Base-by-base conservation (phyloP, 2,329 filamentous ascomycete species). In the Trichoderma sp. region DNA sequence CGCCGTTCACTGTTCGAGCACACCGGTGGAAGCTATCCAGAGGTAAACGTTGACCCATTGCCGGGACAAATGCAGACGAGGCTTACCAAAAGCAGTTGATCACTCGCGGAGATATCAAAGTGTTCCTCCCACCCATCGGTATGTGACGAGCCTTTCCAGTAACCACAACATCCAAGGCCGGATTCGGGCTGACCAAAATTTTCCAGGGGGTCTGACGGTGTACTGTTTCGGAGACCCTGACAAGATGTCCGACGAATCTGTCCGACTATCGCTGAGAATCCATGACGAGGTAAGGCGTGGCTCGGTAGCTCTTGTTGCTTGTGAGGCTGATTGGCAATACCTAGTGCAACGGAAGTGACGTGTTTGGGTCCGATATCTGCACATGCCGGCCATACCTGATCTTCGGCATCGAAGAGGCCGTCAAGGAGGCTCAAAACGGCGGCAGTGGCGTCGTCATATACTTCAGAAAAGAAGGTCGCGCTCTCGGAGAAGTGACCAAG, bases 301-400 rank as follows among this genome's bases (percentile, higher is more conserved):
- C 28, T 2, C 9, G 12, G 7, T 50, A 7, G 26, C 7, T 6
- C n/a, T 28, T 44, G 19, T 63, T 15, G 41, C 44, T n/a, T 44
- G 26, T 28, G n/a, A 28, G 45, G 19, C 67, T 71, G 52, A 70
- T 60, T 52, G 19, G 62, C 65, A 45, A 19, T 66, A 24, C 21
- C 21, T 24, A 85, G 81, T 98, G 95, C 79, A 98, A 98, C 74
- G 95, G 95, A 65, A 96, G 91, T 75, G 95, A 99, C 78, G 95
- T 98, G 50, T 99, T 98, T 76, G 93, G 94, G 67, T 97, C 93
- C 21, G 95, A 99, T 76, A 99, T 98, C 73, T 98, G 95, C 80
- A 98, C 95, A 12, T 98, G 94, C 78, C 86, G 92, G 64, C 95
- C 95, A 17, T 98, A 98, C 76, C 87, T 98, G 65, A 96, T 96